These are phyloP conservation scores for Leptographium wingfieldii DNA, from an alignment of 2,329 filamentous ascomycete species.

Conservation along the genomic window DNA sequence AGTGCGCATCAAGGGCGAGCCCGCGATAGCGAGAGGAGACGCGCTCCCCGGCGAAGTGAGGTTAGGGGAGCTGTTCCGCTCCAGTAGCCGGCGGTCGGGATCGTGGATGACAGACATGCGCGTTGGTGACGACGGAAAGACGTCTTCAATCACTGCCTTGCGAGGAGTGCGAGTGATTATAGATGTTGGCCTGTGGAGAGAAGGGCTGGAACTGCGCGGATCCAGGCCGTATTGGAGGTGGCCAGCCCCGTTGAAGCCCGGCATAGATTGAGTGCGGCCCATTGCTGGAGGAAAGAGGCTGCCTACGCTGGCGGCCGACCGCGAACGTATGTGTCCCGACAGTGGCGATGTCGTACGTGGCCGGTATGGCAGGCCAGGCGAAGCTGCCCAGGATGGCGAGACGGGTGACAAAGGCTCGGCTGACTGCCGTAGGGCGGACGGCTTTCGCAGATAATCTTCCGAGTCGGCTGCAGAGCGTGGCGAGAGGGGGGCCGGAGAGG, in stretches of 20 bases:
- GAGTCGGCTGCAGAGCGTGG: constrained; percentile 1
- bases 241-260: constrained; percentile 46
- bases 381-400: constrained; percentile 35
- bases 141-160: constrained; percentile 43
- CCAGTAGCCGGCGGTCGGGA: constrained; percentile 29
- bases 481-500: constrained; percentile 25
- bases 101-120: constrained; percentile 41
- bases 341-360: constrained; percentile 51
- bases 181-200: constrained; percentile 27
- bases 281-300: constrained; percentile 29
- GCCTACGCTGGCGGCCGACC: constrained; percentile 41
- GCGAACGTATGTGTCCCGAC: constrained; percentile 45
- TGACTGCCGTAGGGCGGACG: constrained; percentile 40
- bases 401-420: constrained; percentile 45
- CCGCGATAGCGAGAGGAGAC: constrained; percentile 14
- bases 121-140: constrained; percentile 44
- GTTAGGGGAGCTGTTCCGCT: constrained; percentile 40
- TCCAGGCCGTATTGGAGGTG: constrained; percentile 43
- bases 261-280: constrained; percentile 52
- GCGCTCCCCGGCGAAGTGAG: constrained; percentile 14
- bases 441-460: constrained; percentile 28
- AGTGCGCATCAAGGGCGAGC: constrained; percentile 7
- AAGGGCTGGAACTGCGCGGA: constrained; percentile 41
- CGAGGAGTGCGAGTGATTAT: constrained; percentile 25
- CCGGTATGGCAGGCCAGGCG: constrained; percentile 39